These are phyloP conservation scores for Neophaeococcomyces aloes DNA, from an alignment of 2,329 filamentous ascomycete genomes.

Conservation along the genomic window DNA sequence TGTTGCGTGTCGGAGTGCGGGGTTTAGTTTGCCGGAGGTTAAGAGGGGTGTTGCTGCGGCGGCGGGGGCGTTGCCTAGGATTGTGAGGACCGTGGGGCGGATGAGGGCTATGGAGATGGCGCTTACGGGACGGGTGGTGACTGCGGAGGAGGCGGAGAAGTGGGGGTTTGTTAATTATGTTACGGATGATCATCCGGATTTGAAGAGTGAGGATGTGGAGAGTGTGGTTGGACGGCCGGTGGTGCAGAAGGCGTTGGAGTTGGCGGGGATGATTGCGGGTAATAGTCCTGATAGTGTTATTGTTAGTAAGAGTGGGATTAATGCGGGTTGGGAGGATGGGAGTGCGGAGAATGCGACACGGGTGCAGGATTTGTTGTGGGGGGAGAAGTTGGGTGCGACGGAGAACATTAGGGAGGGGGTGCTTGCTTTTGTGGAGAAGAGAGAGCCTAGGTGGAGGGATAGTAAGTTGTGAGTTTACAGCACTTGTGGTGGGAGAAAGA, in stretches of 20 bases:
- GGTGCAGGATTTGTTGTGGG: slow-evolving; percentile 22
- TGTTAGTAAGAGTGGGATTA: slow-evolving; percentile 57
- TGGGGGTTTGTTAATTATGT: slow-evolving; percentile 56
- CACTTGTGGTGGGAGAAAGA: no score
- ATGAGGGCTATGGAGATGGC: slow-evolving; percentile 63
- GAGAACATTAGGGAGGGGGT: slow-evolving; percentile 68
- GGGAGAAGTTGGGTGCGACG: slow-evolving; percentile 10
- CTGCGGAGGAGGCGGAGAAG: slow-evolving; percentile 46
- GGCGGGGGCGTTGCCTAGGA: slow-evolving; percentile 57
- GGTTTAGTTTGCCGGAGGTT: slow-evolving; percentile 61
- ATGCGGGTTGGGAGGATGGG: slow-evolving; percentile 61
- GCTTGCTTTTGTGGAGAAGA: slow-evolving; percentile 65
- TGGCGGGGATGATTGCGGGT: slow-evolving; percentile 51
- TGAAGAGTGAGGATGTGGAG: background rate
- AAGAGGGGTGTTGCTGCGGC: slow-evolving; percentile 58
- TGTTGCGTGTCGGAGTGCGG: slow-evolving; percentile 45
- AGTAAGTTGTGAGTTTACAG: slow-evolving; percentile 34
- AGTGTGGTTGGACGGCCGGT: background rate
- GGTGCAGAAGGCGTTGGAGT: slow-evolving; percentile 39
- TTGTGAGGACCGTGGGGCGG: slow-evolving; percentile 54
- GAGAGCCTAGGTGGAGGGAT: slow-evolving; percentile 54
- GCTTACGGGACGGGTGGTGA: slow-evolving; percentile 51
- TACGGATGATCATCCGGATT: slow-evolving; percentile 4
- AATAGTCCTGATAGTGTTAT: slow-evolving; percentile 67
- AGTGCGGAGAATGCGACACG: slow-evolving; percentile 53